Evolutionary conservation across 169 alveolate species (phyloP).

Genomic region (Plasmodium inui): DNA sequence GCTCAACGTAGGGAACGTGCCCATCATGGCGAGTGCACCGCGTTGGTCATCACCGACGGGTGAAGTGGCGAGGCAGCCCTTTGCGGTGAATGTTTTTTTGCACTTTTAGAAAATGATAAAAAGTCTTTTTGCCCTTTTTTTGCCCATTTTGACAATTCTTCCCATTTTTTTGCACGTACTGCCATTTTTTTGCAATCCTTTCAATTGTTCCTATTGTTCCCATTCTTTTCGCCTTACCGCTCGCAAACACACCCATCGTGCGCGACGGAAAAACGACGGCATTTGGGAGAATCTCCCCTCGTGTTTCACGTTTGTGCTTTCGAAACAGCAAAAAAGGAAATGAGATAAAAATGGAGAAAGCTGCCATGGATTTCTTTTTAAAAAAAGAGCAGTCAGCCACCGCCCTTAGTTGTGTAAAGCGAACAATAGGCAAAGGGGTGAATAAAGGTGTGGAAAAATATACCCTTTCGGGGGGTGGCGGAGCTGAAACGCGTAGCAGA

Average conservation of each 20-base stretch:
- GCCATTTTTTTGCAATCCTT: neutral
- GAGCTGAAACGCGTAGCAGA: neutral
- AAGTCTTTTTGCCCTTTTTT: neutral
- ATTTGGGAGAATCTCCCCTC: neutral
- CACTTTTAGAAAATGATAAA: neutral
- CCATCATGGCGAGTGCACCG: neutral
- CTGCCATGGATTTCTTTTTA: neutral
- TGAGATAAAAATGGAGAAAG: neutral
- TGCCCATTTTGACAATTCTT: neutral
- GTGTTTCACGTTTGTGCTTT: neutral
- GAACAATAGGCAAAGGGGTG: neutral
- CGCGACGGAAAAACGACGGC: neutral
- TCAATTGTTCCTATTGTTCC: neutral
- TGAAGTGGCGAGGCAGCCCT: neutral
- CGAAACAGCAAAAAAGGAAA: neutral
- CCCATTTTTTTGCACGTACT: neutral
- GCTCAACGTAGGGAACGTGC: neutral
- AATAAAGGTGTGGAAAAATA: neutral
- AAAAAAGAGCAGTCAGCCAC: neutral
- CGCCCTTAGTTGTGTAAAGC: neutral
- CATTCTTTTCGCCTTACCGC: neutral
- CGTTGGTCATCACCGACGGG: neutral
- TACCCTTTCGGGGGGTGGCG: neutral
- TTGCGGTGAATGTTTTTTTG: neutral
- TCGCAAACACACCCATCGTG: neutral